Percentiles rank a stretch among this genome's conserved stretches.
Evolutionary conservation across 495 filamentous ascomycete species (phyloP).

Genomic region (Platismatia glauca): DNA sequence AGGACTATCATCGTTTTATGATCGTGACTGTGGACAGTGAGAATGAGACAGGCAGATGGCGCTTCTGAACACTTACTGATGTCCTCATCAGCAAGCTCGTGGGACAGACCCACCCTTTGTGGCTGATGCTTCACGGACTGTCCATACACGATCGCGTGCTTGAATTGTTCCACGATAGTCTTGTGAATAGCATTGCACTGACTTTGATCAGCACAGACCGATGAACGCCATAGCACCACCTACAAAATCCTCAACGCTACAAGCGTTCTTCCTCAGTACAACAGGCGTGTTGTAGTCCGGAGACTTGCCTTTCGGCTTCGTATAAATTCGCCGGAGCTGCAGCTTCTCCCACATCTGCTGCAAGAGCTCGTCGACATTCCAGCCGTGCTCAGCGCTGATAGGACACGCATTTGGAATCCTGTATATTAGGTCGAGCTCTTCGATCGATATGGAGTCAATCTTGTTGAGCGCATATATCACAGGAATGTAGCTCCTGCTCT

Average conservation of each 20-base stretch:
- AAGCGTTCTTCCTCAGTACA: constrained; percentile 69
- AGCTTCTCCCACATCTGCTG: constrained; percentile 99
- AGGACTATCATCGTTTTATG: constrained; percentile 66
- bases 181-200: constrained; percentile 96
- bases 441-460: constrained; percentile 95
- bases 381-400: constrained; percentile 95
- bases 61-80: constrained; percentile 60
- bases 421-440: constrained; percentile 92
- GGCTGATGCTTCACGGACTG: constrained; percentile 98
- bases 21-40: constrained; percentile 68
- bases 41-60: constrained; percentile 19
- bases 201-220: constrained; percentile 23
- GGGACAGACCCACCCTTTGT: constrained; percentile 82
- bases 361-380: constrained; percentile 95
- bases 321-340: constrained; percentile 84
- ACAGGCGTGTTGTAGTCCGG: constrained; percentile 91
- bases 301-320: constrained; percentile 91
- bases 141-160: constrained; percentile 89
- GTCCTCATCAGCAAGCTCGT: constrained; percentile 93
- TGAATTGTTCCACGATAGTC: constrained; percentile 93
- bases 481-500: constrained; percentile 90
- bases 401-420: constrained; percentile 93
- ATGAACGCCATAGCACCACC: constrained; percentile 31
- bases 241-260: constrained; percentile 96
- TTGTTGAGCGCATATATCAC: constrained; percentile 99